These are phyloP conservation scores for Cyberlindnera suaveolens DNA, from an alignment of 805 yeast genomes.

Conservation along the genomic window DNA sequence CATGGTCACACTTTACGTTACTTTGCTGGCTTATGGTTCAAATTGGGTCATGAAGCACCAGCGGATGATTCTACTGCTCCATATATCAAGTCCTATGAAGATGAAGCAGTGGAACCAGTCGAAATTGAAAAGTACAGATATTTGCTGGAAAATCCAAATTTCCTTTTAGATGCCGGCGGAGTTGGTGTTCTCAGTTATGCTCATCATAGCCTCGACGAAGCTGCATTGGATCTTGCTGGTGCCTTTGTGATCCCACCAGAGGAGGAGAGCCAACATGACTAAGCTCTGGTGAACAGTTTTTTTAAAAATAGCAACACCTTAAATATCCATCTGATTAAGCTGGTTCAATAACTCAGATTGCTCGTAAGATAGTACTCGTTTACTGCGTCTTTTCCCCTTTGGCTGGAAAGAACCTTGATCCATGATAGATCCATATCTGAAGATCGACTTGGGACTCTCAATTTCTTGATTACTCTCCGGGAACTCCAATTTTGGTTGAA, in stretches of 20 bases:
- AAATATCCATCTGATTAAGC: conserved; percentile 25
- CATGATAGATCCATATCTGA: conserved; percentile 3
- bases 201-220: conserved; percentile 78
- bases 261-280: conserved; percentile 32
- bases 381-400: conserved; percentile 14
- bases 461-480: neutral
- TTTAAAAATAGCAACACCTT: conserved; percentile 5
- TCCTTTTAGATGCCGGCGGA: conserved; percentile 91
- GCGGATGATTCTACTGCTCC: conserved; percentile 7
- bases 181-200: conserved; percentile 89
- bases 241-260: conserved; percentile 71
- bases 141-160: conserved; percentile 57
- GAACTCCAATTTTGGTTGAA: conserved; percentile 4
- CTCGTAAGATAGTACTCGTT: conserved; percentile 43
- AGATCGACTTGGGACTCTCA: neutral
- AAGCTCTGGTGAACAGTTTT: neutral
- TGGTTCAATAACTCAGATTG: conserved; percentile 45
- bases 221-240: conserved; percentile 80
- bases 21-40: conserved; percentile 84
- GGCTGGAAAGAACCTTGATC: neutral
- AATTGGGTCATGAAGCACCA: conserved; percentile 24
- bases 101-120: conserved; percentile 27
- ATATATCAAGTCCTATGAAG: conserved; percentile 17
- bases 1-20: conserved; percentile 93
- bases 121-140: conserved; percentile 28